Evolutionary conservation across 805 yeast genomes (phyloP).

Genomic region (Lipomyces oligophaga): DNA sequence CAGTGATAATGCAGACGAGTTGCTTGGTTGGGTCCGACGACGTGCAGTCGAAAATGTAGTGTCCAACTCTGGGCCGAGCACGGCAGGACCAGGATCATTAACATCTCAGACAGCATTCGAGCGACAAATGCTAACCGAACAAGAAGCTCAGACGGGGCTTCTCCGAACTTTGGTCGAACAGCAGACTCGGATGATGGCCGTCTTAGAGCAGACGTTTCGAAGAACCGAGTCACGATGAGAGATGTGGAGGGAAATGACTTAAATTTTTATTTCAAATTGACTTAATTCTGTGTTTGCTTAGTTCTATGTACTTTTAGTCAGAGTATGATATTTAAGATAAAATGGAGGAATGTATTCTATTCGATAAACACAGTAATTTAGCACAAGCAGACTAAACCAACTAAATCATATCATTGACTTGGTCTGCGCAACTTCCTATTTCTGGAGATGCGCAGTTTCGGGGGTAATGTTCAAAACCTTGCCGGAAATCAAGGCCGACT

Average conservation of each 20-base stretch:
- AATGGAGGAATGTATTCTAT: too few relatives aligned
- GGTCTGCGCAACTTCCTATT: too few relatives aligned
- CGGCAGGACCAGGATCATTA: background rate
- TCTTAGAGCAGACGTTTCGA: slow-evolving; percentile 20
- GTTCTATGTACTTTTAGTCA: too few relatives aligned
- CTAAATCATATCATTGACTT: too few relatives aligned
- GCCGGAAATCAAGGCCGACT: slow-evolving; percentile 57
- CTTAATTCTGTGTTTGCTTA: too few relatives aligned
- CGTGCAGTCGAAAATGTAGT: background rate
- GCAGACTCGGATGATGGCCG: slow-evolving; percentile 22
- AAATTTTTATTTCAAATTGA: background rate
- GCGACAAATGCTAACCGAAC: slow-evolving; percentile 21
- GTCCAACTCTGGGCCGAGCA: too few relatives aligned
- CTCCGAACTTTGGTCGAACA: slow-evolving; percentile 18
- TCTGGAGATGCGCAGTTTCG: slow-evolving; percentile 14
- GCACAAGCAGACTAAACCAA: too few relatives aligned
- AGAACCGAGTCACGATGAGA: background rate
- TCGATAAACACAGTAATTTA: too few relatives aligned
- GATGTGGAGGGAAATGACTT: background rate
- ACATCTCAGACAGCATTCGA: slow-evolving; percentile 4
- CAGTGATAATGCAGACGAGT: background rate
- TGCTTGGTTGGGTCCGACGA: background rate
- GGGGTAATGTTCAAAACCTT: slow-evolving; percentile 44
- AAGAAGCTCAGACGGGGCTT: slow-evolving; percentile 20
- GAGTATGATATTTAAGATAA: too few relatives aligned